phyloP scores from a whole-genome alignment of 495 filamentous ascomycete species.

The Aspergillus sparsus region DNA sequence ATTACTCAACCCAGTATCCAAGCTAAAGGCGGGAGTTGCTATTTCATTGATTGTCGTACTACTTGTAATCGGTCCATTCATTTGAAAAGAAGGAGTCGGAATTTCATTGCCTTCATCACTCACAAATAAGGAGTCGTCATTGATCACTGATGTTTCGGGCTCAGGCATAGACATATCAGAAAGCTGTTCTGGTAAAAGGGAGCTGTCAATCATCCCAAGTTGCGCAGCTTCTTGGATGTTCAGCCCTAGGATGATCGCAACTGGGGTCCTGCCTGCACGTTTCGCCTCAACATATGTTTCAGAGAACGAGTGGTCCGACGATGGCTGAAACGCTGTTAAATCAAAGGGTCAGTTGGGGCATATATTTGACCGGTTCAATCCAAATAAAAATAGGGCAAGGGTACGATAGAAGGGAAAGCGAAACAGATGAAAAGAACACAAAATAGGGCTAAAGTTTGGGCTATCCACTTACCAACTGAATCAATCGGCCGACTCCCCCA shows the following conservation, averaged over 20 bases:
- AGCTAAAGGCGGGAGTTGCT: constrained; percentile 14
- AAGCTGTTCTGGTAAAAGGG: constrained; percentile 27
- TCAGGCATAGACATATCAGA: constrained; percentile 9
- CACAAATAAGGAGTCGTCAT: constrained; percentile 48
- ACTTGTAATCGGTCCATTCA: constrained; percentile 6
- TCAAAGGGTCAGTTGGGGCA: constrained; percentile 22
- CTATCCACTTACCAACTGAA: constrained; percentile 43
- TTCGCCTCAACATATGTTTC: constrained; percentile 53
- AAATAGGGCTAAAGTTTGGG: constrained; percentile 1
- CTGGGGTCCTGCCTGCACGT: constrained; percentile 48
- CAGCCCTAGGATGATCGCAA: constrained; percentile 54
- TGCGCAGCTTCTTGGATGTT: constrained; percentile 48
- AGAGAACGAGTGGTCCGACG: constrained; percentile 54
- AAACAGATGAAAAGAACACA: constrained; percentile 10
- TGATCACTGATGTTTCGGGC: constrained; percentile 13
- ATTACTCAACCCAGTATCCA: constrained; percentile 17
- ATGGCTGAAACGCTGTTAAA: constrained; percentile 42
- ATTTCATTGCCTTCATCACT: constrained; percentile 41
- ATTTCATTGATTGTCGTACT: neutral
- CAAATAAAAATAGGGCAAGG: neutral
- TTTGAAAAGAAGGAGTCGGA: constrained; percentile 3
- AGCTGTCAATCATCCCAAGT: constrained; percentile 48
- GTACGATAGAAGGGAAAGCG: neutral
- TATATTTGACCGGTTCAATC: constrained; percentile 3
- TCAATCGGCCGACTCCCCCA: constrained; percentile 48